Evolutionary conservation across 441 rosid species (phyloP).

Genomic region (Populus hybrid): DNA sequence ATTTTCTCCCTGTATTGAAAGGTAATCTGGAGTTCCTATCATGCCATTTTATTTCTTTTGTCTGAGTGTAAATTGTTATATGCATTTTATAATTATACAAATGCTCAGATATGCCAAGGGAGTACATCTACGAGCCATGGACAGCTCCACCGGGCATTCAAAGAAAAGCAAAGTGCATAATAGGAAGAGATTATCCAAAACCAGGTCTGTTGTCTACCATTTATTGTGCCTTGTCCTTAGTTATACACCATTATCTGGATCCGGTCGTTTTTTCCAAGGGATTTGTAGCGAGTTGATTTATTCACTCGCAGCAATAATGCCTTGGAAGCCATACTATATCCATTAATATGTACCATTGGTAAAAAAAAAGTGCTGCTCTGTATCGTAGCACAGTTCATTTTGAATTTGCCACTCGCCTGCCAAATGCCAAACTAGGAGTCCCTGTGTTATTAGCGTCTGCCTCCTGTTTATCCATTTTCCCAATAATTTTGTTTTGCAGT

Average conservation of each 20-base stretch:
- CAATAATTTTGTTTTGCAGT: not conserved
- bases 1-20: constrained; percentile 86
- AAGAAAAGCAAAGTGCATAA: constrained; percentile 75
- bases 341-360: not conserved
- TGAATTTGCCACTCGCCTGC: not conserved
- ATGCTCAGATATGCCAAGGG: constrained; percentile 86
- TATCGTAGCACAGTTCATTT: not conserved
- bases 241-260: not conserved
- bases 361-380: not conserved
- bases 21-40: constrained; percentile 41
- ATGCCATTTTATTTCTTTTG: not conserved
- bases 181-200: constrained; percentile 86
- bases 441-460: not conserved
- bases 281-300: not conserved
- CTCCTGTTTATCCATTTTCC: not conserved
- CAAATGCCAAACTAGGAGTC: not conserved
- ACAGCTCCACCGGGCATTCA: constrained; percentile 85
- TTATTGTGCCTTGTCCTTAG: not conserved
- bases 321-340: not conserved
- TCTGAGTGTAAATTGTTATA: not conserved
- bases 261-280: not conserved
- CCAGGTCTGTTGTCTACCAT: constrained; percentile 48
- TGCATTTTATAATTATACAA: constrained; percentile 7
- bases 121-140: constrained; percentile 96
- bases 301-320: not conserved